Conservation (phyloP, 1,284 basidiomycete species). For the Chiua sp. region DNA sequence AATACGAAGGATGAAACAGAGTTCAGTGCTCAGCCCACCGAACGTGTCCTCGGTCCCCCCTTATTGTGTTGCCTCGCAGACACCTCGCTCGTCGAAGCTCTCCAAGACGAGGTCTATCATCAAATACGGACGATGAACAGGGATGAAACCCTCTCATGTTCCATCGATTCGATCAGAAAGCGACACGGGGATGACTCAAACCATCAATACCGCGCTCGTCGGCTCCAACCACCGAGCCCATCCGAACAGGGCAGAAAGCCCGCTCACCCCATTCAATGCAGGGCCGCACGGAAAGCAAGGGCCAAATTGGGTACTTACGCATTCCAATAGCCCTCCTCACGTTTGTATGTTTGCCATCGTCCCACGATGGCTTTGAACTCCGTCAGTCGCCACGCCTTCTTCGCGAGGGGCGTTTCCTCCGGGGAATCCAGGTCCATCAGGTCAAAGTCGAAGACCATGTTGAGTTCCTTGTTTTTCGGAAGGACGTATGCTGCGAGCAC, state of each 20-base stretch:
- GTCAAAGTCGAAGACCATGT: slow-evolving; percentile 75
- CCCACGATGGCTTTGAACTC: slow-evolving; percentile 62
- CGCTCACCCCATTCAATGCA: not conserved
- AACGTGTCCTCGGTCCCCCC: not conserved
- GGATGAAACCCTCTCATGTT: slow-evolving; percentile 20
- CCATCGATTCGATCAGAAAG: slow-evolving; percentile 19
- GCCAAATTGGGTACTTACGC: slow-evolving; percentile 43
- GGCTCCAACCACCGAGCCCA: not conserved
- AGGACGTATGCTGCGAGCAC: slow-evolving; percentile 63
- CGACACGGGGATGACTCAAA: not conserved
- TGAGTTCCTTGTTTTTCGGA: slow-evolving; percentile 65
- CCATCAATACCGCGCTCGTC: not conserved
- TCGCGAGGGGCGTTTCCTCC: slow-evolving; percentile 45
- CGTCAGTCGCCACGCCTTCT: slow-evolving; percentile 55
- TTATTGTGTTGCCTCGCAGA: slow-evolving; percentile 21
- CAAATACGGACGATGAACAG: slow-evolving; percentile 12
- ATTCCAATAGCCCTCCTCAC: slow-evolving; percentile 69
- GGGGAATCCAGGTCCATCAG: slow-evolving; percentile 61
- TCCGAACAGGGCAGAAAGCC: not conserved
- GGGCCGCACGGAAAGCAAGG: not conserved
- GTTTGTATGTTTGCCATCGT: slow-evolving; percentile 65
- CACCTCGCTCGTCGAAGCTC: slow-evolving; percentile 18
- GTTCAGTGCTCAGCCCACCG: slow-evolving; percentile 2
- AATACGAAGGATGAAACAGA: slow-evolving; percentile 10
- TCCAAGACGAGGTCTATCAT: slow-evolving; percentile 3